Base-by-base conservation (phyloP, 805 yeast genomes). In the Teunomyces aglyptinius region DNA sequence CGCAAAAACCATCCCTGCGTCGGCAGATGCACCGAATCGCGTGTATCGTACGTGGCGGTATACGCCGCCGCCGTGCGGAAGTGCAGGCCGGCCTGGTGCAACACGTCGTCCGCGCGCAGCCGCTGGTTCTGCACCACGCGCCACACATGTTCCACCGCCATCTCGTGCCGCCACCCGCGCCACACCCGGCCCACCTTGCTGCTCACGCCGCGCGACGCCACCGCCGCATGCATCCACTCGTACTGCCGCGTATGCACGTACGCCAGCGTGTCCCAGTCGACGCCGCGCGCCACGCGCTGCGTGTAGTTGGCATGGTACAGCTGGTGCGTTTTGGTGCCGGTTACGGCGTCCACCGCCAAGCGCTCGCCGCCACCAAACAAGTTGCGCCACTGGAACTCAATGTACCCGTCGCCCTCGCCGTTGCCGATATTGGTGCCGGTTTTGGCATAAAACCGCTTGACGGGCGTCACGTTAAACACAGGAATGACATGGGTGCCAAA, bases 341-440 rank as follows among this genome's bases (percentile, higher is more conserved):
- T 63, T 6, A 72, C 59, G 43, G 81, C 82, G 57, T 80, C 83
- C 47, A 80, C 74, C 27, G 68, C 67, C 27, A 80, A 52, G 31
- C 63, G 64, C 51, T 80, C 85, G 3, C 77, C 83, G 7, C 84
- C 85, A 0, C 84, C 85, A 64, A 79, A 77, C 15, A 80, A 58
- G 55, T 80, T 80, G 44, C 71, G 71, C 60, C 77, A 55, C 70
- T 63, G 90, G 46, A 91, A 80, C 27, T 88, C 84, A 40, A 89
- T 75, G 59, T 91, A 90, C 1, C 97, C 98, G 60, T 88, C 94
- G 26, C 97, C 99, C 70, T 94, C 98, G 27, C 96, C 96, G 60
- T 94, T 92, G 1, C 98, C 98, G 6, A 94, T 80, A 64, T 90
- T 91, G 1, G 98, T 94, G 3, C 99, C 99, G 1, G 97, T 88